These are phyloP conservation scores for Trifolium repens DNA, from an alignment of 306 rosid species.

Conservation along the genomic window DNA sequence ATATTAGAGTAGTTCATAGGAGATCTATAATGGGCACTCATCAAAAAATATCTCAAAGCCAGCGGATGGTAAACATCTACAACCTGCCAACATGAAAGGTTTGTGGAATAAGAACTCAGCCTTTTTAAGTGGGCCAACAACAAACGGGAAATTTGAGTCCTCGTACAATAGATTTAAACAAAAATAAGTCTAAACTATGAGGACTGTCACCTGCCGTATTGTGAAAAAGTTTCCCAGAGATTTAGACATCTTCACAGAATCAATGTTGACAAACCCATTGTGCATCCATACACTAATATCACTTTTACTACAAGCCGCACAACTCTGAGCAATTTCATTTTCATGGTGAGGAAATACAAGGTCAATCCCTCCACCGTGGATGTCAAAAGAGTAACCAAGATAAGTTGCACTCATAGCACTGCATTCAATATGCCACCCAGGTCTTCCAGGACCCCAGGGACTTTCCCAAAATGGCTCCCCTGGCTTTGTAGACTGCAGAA, in stretches of 20 bases:
- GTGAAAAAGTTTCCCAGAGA: constrained; percentile 97
- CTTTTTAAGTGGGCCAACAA: constrained; percentile 22
- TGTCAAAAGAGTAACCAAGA: constrained; percentile 88
- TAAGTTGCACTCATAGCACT: constrained; percentile 97
- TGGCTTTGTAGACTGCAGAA: constrained; percentile 81
- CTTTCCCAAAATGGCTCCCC: constrained; percentile 99
- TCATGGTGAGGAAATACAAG: constrained; percentile 99
- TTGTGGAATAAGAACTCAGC: constrained; percentile 26
- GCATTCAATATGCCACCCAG: constrained; percentile 99
- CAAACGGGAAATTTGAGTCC: constrained; percentile 13
- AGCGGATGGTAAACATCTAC: constrained; percentile 89
- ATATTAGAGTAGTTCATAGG: constrained; percentile 82
- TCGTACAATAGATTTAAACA: constrained; percentile 18
- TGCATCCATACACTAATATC: constrained; percentile 90
- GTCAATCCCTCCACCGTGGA: constrained; percentile 97
- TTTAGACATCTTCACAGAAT: constrained; percentile 95
- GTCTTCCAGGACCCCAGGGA: constrained; percentile 99
- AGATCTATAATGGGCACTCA: constrained; percentile 94
- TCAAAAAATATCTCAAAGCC: constrained; percentile 88
- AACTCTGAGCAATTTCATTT: constrained; percentile 98
- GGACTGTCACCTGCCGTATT: constrained; percentile 76
- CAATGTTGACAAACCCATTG: constrained; percentile 90
- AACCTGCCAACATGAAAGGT: constrained; percentile 59
- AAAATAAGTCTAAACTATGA: constrained; percentile 21
- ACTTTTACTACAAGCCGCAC: constrained; percentile 87